Evolutionary conservation across 164 flowering plant species (phyloP), one percentile per base, ranked within the genome.

Genomic region (Litsea cubeba): DNA sequence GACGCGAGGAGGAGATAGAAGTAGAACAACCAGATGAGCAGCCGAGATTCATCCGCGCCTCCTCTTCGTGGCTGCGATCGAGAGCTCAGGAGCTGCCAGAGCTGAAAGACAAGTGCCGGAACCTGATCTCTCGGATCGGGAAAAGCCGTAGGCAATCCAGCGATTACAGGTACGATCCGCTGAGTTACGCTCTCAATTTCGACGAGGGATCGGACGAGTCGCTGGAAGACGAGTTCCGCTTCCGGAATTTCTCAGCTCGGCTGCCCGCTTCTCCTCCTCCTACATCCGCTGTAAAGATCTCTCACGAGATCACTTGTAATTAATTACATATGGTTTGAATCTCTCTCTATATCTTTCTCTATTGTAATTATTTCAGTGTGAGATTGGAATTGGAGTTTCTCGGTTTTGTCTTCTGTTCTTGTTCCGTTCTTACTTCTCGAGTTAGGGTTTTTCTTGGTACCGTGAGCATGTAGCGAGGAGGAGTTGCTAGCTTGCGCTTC

Each of bases 131-230:
- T 3, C 72, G 78, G 69, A 77, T 81, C 30, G 77, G 84, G 15
- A 26, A 73, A 67, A 66, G 71, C 68, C 79, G 76, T 50, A 67
- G 80, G 51, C 76, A 79, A 17, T 83, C 90, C 23, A 71, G 71
- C 0, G 90, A 85, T 69, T 84, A 84, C 79, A 76, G 83, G 67
- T 88, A 88, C 83, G 92, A 88, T 58, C 87, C 92, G 7, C 62
- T 82, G 58, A 88, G 89, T 69, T 88, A 88, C 80, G 79, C 88
- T 24, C 81, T 86, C 23, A 88, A 88, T 32, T 88, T 88, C 76
- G 88, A 86, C 26, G 87, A 88, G 17, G 87, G 81, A 1, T n/a
- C 17, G 12, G 62, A 62, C 49, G 69, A 79, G 3, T 71, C 35
- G 46, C 62, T 58, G 1, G 40, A 17, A 22, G 88, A 80, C n/a